phyloP scores from a whole-genome alignment of 768 basidiomycete genomes.

The Butyriboletus loyo region DNA sequence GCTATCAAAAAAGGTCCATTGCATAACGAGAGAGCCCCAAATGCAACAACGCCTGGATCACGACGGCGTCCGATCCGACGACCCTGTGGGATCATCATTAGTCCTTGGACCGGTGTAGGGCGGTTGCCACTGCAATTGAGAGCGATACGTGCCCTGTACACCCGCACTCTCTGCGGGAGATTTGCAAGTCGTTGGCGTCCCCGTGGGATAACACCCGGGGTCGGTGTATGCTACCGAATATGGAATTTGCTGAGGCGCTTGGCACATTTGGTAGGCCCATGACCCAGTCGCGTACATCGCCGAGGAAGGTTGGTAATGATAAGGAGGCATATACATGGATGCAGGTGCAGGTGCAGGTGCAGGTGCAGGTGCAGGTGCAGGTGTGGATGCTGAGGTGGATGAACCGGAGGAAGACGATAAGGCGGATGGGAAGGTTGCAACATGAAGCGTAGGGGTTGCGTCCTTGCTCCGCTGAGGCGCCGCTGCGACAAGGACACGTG shows the following conservation, averaged over 20 bases:
- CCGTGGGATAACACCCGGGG: conserved; percentile 24
- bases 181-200: conserved; percentile 7
- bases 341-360: conserved; percentile 15
- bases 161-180: conserved; percentile 15
- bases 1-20: conserved; percentile 6
- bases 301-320: conserved; percentile 20
- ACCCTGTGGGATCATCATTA: conserved; percentile 32
- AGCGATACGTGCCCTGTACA: conserved; percentile 24
- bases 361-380: conserved; percentile 14
- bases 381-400: conserved; percentile 17
- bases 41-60: conserved; percentile 1
- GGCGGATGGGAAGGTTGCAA: conserved; percentile 23
- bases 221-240: conserved; percentile 21
- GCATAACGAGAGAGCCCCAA: neutral
- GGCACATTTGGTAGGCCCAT: conserved; percentile 34
- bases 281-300: conserved; percentile 22
- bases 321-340: conserved; percentile 20
- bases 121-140: conserved; percentile 35
- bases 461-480: conserved; percentile 11
- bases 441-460: conserved; percentile 18
- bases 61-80: conserved; percentile 15
- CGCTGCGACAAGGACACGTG: conserved; percentile 11
- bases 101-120: conserved; percentile 38
- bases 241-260: conserved; percentile 15
- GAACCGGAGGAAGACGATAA: conserved; percentile 19